Evolutionary conservation across 179 eudicot genomes (phyloP), one percentile per base, ranked within the genome.

Genomic region (Monotropa hypopitys): DNA sequence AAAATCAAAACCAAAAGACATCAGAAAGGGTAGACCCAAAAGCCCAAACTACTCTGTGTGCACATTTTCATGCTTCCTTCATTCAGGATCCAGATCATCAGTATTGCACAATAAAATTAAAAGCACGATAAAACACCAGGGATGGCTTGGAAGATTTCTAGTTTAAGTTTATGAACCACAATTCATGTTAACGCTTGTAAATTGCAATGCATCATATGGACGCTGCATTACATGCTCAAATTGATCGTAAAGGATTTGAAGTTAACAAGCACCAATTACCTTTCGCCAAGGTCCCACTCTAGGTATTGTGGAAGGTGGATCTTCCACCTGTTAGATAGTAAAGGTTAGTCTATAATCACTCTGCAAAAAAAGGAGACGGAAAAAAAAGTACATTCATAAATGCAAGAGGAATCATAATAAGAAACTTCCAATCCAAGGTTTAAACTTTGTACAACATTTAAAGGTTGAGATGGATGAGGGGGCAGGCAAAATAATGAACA

Each of bases 211-310:
- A 47, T 47, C 51, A 13, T 59, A 59, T 20, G 35, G 23, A 42
- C 46, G 51, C 3, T 23, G 35, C 9, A 6, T 59, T 20, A 61
- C 42, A 43, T 16, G 54, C 38, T 43, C 70, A n/a, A 66, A 33
- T 65, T 12, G 32, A 59, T 57, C 10, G 15, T 12, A 71, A n/a
- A 51, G 20, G 30, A 42, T 59, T 57, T 23, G 69, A 71, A 70
- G 70, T 53, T 54, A 77, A 45, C 50, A 63, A 21, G 46, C 73
- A 78, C 3, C 0, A 33, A 66, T 80, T 84, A 90, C 93, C 93
- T 90, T 90, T 38, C 93, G 78, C 93, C 93, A 90, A 35, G 91
- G 93, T 63, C 93, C 90, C 75, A 88, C 86, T 80, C 81, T 75
- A 63, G 90, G 87, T 67, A 68, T 72, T 10, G 83, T 74, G 61